These are phyloP conservation scores for Candida lessepsii DNA, from an alignment of 805 yeast genomes.

Conservation along the genomic window DNA sequence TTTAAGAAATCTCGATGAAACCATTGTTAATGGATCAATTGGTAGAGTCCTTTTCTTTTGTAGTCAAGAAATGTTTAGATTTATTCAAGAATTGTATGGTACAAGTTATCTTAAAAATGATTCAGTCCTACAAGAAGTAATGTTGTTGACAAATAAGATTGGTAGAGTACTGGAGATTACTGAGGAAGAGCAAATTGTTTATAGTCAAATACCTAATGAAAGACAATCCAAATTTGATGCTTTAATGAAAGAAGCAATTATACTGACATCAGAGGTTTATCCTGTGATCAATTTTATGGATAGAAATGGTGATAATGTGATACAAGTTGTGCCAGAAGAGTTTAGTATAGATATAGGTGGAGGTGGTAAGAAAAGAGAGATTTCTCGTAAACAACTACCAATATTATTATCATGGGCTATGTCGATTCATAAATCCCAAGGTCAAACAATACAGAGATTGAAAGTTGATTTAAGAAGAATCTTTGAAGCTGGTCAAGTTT, in stretches of 20 bases:
- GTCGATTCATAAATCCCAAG: slow-evolving; percentile 83
- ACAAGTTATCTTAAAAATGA: slow-evolving; percentile 15
- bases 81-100: slow-evolving; percentile 26
- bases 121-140: slow-evolving; percentile 24
- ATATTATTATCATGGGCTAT: slow-evolving; percentile 77
- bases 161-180: slow-evolving; percentile 21
- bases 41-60: slow-evolving; percentile 70
- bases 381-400: slow-evolving; percentile 61
- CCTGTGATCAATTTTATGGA: slow-evolving; percentile 51
- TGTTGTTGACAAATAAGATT: slow-evolving; percentile 22
- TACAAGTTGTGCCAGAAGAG: slow-evolving; percentile 26
- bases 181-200: slow-evolving; percentile 16
- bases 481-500: slow-evolving; percentile 82
- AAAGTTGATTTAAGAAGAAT: slow-evolving; percentile 64
- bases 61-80: slow-evolving; percentile 20
- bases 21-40: slow-evolving; percentile 85
- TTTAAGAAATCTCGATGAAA: slow-evolving; percentile 73
- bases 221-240: slow-evolving; percentile 21
- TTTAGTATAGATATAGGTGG: slow-evolving; percentile 26
- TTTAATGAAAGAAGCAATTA: slow-evolving; percentile 21
- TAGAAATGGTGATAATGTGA: slow-evolving; percentile 28
- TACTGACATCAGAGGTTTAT: slow-evolving; percentile 15
- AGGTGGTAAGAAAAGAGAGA: slow-evolving; percentile 14
- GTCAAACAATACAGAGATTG: slow-evolving; percentile 73
- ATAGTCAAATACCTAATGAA: slow-evolving; percentile 23